Evolutionary conservation across 139 green algal species (phyloP), one percentile per base, ranked within the genome.

Genomic region (Choricystis sp.): DNA sequence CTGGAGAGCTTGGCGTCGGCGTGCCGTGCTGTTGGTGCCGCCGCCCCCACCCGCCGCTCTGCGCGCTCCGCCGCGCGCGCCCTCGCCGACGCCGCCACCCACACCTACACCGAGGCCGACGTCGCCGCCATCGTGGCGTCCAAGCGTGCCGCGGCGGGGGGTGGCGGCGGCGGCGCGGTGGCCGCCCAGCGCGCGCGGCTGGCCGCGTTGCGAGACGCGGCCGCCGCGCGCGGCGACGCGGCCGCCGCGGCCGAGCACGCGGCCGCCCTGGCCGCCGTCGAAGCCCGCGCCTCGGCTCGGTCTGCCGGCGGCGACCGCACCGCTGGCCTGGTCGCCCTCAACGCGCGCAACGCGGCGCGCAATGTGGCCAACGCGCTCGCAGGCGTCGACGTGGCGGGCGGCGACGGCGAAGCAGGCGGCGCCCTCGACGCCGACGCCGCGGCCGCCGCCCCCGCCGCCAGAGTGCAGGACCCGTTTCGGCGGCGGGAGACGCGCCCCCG

Each of bases 21-120:
- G 57, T 74, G 62, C 4, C 63, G 71, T 63, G 65, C 57, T 21
- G 49, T 74, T 19, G 20, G 57, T 0, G 57, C 57, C 19, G 62
- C 60, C 20, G 65, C 72, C 57, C 49, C 82, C 30, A 70, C 57
- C 19, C 58, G 56, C 16, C 26, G 49, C 3, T 25, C 22, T 9
- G n/a, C 56, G 16, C 56, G n/a, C 23, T 14, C n/a, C 4, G 23
- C 22, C 4, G 56, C n/a, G 23, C 28, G 3, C 29, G 16, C 3
- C 28, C 25, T 56, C 29, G 21, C 19, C 1, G 20, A n/a, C 40
- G 22, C 31, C 30, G 57, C 19, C 67, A 81, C 66, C 19, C 80
- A 83, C 62, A 69, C 31, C 2, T 85, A 81, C 75, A 81, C 79
- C 3, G 68, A 71, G 1, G 72, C 60, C 22, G 79, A 85, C 64